phyloP scores from a whole-genome alignment of 2,329 filamentous ascomycete genomes.

The Purpureocillium takamizusanense region DNA sequence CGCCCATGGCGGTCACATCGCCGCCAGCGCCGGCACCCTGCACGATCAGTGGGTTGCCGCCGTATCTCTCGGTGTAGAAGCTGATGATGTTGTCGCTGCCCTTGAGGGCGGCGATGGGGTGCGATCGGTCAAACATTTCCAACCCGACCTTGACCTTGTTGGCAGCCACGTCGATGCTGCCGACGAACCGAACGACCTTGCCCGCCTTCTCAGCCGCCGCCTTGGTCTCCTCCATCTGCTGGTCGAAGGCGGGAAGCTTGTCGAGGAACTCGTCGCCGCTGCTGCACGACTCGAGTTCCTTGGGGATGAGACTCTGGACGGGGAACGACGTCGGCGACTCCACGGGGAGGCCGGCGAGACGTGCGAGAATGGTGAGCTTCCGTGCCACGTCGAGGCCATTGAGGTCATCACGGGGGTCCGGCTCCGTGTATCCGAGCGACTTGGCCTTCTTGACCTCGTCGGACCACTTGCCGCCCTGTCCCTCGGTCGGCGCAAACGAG shows the following conservation, averaged over 20 bases:
- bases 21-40: conserved; percentile 91
- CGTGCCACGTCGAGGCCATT: conserved; percentile 89
- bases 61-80: conserved; percentile 96
- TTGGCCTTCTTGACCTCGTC: conserved; percentile 89
- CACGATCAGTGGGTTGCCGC: conserved; percentile 81
- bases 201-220: conserved; percentile 74
- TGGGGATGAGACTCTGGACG: conserved; percentile 86
- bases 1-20: conserved; percentile 96
- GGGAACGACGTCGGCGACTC: conserved; percentile 83
- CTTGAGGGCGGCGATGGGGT: conserved; percentile 89
- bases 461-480: conserved; percentile 72
- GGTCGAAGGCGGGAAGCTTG: conserved; percentile 72
- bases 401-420: conserved; percentile 76
- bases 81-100: conserved; percentile 98
- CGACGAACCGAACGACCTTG: conserved; percentile 91
- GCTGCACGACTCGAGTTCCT: conserved; percentile 66
- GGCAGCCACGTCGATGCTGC: conserved; percentile 77
- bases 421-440: conserved; percentile 85
- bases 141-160: conserved; percentile 85
- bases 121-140: conserved; percentile 78
- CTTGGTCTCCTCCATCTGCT: conserved; percentile 84
- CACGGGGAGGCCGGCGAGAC: conserved; percentile 72
- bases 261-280: conserved; percentile 82
- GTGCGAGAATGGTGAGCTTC: conserved; percentile 89
- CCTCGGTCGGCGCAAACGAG: conserved; percentile 77